Evolutionary conservation across 441 rosid genomes (phyloP).

Genomic region (Mallotus repandus): DNA sequence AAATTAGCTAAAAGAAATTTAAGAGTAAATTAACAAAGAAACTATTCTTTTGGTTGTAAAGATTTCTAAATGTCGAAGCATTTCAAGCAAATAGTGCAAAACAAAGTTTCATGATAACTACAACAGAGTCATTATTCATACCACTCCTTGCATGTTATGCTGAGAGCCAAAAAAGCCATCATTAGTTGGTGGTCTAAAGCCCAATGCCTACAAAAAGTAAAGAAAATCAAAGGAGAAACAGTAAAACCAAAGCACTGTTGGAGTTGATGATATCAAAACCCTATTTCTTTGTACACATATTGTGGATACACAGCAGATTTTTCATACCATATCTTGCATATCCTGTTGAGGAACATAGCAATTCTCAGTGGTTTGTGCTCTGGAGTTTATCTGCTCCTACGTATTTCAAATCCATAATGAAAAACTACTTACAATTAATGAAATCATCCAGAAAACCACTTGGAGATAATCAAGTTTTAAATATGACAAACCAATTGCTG

Average conservation of each 20-base stretch:
- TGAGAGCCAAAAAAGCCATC: conserved; percentile 43
- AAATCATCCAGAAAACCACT: neutral
- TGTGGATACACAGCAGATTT: neutral
- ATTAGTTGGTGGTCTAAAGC: conserved; percentile 39
- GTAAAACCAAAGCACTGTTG: neutral
- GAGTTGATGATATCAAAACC: conserved; percentile 5
- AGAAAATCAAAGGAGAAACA: neutral
- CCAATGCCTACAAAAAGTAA: conserved; percentile 31
- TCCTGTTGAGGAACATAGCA: conserved; percentile 45
- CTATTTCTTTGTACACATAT: neutral
- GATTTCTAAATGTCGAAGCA: neutral
- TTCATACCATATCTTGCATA: conserved; percentile 36
- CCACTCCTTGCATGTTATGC: conserved; percentile 38
- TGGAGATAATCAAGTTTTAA: conserved; percentile 2
- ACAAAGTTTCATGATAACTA: neutral
- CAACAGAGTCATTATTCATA: conserved; percentile 17
- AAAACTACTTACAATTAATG: neutral
- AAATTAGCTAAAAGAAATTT: neutral
- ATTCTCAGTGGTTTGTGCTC: conserved; percentile 35
- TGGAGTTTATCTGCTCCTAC: conserved; percentile 46
- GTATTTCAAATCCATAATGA: neutral
- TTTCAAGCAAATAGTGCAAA: neutral
- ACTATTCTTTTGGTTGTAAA: neutral
- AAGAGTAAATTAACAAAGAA: neutral
- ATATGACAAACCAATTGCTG: conserved; percentile 37